A percentile compares a stretch with the other conserved stretches of the same genome.
These are phyloP conservation scores for Xylaria scruposa DNA, from an alignment of 495 filamentous ascomycete genomes.

Conservation along the genomic window DNA sequence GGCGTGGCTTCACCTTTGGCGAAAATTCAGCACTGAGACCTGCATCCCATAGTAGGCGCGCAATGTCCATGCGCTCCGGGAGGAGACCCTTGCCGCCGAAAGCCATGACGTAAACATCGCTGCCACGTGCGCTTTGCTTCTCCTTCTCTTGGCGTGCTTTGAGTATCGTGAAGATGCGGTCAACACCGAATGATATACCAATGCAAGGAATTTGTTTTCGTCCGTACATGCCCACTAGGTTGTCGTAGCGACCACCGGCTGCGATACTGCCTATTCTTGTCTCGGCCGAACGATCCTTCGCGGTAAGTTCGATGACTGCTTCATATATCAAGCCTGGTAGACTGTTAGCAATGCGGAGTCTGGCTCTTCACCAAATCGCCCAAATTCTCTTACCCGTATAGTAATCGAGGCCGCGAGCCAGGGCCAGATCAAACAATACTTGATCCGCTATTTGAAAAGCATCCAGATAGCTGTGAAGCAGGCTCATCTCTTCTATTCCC, in stretches of 20 bases:
- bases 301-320: constrained; percentile 75
- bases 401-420: constrained; percentile 90
- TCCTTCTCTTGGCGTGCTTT: constrained; percentile 75
- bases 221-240: constrained; percentile 92
- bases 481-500: constrained; percentile 80
- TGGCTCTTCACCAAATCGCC: background rate
- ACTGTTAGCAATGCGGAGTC: background rate
- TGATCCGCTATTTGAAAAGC: constrained; percentile 72
- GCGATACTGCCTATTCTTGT: constrained; percentile 68
- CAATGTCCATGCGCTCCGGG: constrained; percentile 79
- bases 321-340: constrained; percentile 71
- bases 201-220: constrained; percentile 90
- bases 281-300: constrained; percentile 28
- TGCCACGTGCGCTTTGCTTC: constrained; percentile 59
- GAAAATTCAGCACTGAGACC: constrained; percentile 84
- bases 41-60: constrained; percentile 75
- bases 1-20: constrained; percentile 80
- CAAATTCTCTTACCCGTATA: constrained; percentile 75
- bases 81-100: constrained; percentile 88
- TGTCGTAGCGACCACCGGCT: constrained; percentile 91
- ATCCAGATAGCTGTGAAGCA: constrained; percentile 83
- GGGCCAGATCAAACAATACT: constrained; percentile 80
- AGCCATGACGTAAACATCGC: constrained; percentile 89
- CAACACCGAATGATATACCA: constrained; percentile 92
- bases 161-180: constrained; percentile 91